These are phyloP conservation scores for Myrmaecium sp. DNA, from an alignment of 2,329 filamentous ascomycete species.

Conservation along the genomic window DNA sequence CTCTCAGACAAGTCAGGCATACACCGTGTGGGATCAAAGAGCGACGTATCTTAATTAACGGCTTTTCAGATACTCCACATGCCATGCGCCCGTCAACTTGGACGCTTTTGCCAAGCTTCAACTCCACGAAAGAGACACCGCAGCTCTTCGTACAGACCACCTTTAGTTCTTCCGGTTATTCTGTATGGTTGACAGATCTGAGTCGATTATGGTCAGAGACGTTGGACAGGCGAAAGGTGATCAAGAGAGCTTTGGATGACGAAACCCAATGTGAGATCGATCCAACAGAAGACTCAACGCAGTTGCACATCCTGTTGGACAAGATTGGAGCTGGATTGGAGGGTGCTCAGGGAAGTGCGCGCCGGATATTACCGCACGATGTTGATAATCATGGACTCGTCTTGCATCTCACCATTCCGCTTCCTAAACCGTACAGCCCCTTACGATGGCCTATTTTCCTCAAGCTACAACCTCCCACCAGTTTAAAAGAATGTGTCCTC, in stretches of 20 bases:
- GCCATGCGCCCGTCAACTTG: slow-evolving; percentile 15
- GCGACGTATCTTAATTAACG: neutral
- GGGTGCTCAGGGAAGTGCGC: slow-evolving; percentile 18
- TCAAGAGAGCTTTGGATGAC: slow-evolving; percentile 42
- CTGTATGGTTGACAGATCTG: slow-evolving; percentile 52
- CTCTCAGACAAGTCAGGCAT: too few species aligned
- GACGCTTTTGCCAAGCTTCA: slow-evolving; percentile 14
- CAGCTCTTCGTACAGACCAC: slow-evolving; percentile 45
- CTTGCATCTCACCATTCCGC: slow-evolving; percentile 39
- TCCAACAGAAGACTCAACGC: slow-evolving; percentile 46
- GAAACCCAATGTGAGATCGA: slow-evolving; percentile 62
- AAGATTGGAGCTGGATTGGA: slow-evolving; percentile 38
- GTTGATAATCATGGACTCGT: slow-evolving; percentile 24
- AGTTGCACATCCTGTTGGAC: slow-evolving; percentile 49
- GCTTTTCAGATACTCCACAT: neutral
- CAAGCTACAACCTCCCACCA: too few species aligned
- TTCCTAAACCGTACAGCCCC: slow-evolving; percentile 45
- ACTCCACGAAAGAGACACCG: slow-evolving; percentile 26
- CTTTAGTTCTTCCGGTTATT: slow-evolving; percentile 42
- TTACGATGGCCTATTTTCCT: slow-evolving; percentile 51
- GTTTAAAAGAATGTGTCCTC: too few species aligned
- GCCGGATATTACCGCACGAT: slow-evolving; percentile 16
- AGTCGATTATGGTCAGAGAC: slow-evolving; percentile 56
- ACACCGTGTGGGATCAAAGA: too few species aligned
- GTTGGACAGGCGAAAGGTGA: slow-evolving; percentile 44